phyloP scores from a whole-genome alignment of 1,284 basidiomycete species.

The Irpex lacteus region DNA sequence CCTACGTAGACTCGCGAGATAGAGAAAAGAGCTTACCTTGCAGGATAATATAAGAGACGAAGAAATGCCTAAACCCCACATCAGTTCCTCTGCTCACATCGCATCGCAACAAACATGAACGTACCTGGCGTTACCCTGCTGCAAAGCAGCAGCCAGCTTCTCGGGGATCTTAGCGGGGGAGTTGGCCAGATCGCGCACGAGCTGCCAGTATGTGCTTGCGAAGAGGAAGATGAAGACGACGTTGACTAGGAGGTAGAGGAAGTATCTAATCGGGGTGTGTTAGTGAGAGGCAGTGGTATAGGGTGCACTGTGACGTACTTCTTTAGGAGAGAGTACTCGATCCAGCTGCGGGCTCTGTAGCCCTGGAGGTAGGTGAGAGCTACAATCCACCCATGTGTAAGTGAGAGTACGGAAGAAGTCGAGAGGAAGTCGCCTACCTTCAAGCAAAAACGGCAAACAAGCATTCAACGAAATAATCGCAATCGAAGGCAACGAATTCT shows the following conservation, averaged over 20 bases:
- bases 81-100: slow-evolving; percentile 14
- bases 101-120: slow-evolving; percentile 7
- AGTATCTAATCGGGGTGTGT: slow-evolving; percentile 59
- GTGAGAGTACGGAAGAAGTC: too few relatives aligned
- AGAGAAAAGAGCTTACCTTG: slow-evolving; percentile 55
- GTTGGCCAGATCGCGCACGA: slow-evolving; percentile 84
- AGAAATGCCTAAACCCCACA: slow-evolving; percentile 71
- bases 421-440: slow-evolving; percentile 51
- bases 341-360: slow-evolving; percentile 83
- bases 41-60: slow-evolving; percentile 92
- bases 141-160: slow-evolving; percentile 81
- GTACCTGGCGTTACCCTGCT: slow-evolving; percentile 68
- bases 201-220: slow-evolving; percentile 86
- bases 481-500: slow-evolving; percentile 89
- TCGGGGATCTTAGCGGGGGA: slow-evolving; percentile 88
- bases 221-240: slow-evolving; percentile 96
- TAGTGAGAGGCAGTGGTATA: background rate
- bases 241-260: slow-evolving; percentile 90
- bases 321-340: slow-evolving; percentile 90
- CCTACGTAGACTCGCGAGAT: too few relatives aligned
- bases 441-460: slow-evolving; percentile 83
- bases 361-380: slow-evolving; percentile 89
- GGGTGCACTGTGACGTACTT: slow-evolving; percentile 55
- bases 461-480: slow-evolving; percentile 92
- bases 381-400: slow-evolving; percentile 26